Evolutionary conservation across 768 basidiomycete genomes (phyloP), one percentile per base, ranked within the genome.

Genomic region (Bullera alba): DNA sequence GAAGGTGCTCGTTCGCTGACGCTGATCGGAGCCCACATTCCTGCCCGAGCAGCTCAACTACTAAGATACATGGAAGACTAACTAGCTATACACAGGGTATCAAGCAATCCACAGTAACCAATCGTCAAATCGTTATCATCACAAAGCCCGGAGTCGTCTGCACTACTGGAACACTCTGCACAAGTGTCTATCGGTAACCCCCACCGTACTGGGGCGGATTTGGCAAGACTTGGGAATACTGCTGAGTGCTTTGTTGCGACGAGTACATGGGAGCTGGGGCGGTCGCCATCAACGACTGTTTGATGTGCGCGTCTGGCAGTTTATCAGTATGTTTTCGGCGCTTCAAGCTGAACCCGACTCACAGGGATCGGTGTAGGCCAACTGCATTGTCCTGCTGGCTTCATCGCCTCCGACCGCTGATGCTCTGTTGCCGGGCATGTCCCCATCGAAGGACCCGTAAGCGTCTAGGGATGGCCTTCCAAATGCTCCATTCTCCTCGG

Each of bases 301-400:
- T 25, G 19, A 43, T 43, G 7, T 43, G 42, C 12, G 42, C 42
- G 26, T 43, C 42, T 43, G 12, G 10, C 10, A n/a, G n/a, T 34
- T 16, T 32, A 22, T 17, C 43, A 37, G 46, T 22, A 41, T 34
- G 21, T 4, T 17, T 30, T 35, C 21, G 14, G 23, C 27, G 19
- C 14, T 23, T 34, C 12, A 38, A 28, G 32, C n/a, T n/a, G n/a
- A 28, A 41, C 5, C 17, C 7, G 1, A 58, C 67, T 69, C 44
- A 69, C 67, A 69, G 16, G 67, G 67, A 58, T 69, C 67, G 22
- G 43, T 52, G 48, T 65, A 63, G n/a, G 70, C 67, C 53, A 69
- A 87, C 69, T 91, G 87, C 89, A 93, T 91, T 47, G 90, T 92
- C 68, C 88, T 75, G 71, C 87, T 90, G 32, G 90, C 51, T 76